phyloP scores from a whole-genome alignment of 768 basidiomycete species.

The Cantharellus cinnabarinus region DNA sequence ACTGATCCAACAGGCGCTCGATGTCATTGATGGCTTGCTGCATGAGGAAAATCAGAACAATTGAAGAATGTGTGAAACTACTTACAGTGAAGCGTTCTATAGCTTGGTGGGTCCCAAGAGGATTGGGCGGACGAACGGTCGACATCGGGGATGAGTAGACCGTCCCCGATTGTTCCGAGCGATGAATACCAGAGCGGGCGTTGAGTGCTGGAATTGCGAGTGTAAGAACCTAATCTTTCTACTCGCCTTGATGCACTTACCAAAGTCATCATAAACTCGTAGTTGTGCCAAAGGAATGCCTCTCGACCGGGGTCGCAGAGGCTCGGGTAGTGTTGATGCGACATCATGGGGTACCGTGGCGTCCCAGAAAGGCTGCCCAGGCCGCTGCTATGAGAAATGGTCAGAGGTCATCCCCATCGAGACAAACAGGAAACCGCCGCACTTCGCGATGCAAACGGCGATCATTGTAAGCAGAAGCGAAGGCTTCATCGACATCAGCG shows the following conservation, averaged over 20 bases:
- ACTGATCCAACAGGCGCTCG: conserved; percentile 57
- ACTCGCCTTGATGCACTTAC: conserved; percentile 17
- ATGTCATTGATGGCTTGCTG: conserved; percentile 38
- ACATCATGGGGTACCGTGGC: conserved; percentile 47
- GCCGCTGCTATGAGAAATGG: conserved; percentile 29
- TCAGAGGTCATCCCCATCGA: background rate
- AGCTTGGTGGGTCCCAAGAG: conserved; percentile 26
- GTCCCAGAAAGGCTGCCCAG: conserved; percentile 76
- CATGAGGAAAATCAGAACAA: conserved; percentile 3
- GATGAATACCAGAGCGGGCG: background rate
- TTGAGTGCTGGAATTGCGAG: background rate
- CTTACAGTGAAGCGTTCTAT: conserved; percentile 74
- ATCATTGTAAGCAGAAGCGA: conserved; percentile 59
- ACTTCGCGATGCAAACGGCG: conserved; percentile 79
- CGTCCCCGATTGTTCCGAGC: too few species aligned
- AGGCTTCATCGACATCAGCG: conserved; percentile 80
- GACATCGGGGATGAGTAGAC: background rate
- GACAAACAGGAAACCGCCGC: conserved; percentile 10
- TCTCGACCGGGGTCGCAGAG: conserved; percentile 60
- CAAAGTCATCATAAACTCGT: conserved; percentile 90
- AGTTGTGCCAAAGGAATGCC: conserved; percentile 70
- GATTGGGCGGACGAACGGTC: background rate
- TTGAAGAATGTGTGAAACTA: conserved; percentile 4
- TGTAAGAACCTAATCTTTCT: background rate
- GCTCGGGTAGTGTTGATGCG: conserved; percentile 59